Percentiles rank a stretch among this genome's conserved stretches.
These are phyloP conservation scores for Parastagonospora avenae DNA, from an alignment of 2,329 filamentous ascomycete species.

Conservation along the genomic window DNA sequence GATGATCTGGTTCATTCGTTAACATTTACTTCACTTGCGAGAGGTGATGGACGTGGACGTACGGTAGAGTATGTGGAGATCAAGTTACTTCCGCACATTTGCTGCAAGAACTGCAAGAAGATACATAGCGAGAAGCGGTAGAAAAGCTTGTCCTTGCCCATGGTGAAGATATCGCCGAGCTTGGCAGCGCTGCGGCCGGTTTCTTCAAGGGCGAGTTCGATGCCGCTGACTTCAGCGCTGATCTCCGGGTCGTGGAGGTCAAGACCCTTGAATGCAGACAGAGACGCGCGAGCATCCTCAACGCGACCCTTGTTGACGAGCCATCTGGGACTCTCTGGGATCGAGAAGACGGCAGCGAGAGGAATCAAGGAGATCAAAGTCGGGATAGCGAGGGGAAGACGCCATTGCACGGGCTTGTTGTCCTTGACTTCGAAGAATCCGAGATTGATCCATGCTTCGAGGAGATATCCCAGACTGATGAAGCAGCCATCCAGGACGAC, in stretches of 20 bases:
- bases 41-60: conserved; percentile 57
- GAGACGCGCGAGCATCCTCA: conserved; percentile 63
- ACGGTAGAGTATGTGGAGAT: conserved; percentile 56
- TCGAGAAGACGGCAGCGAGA: conserved; percentile 65
- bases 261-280: conserved; percentile 50
- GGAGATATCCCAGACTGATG: conserved; percentile 52
- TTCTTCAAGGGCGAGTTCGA: conserved; percentile 55
- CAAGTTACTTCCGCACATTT: conserved; percentile 57
- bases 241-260: conserved; percentile 58
- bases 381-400: conserved; percentile 71
- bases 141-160: conserved; percentile 69
- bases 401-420: conserved; percentile 64
- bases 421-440: conserved; percentile 63
- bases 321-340: conserved; percentile 73
- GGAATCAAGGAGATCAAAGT: conserved; percentile 62
- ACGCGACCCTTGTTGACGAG: conserved; percentile 69
- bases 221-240: conserved; percentile 67
- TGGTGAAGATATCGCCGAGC: conserved; percentile 60
- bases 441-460: conserved; percentile 57
- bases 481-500: conserved; percentile 54
- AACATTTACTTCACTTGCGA: no score
- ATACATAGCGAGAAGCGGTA: conserved; percentile 60
- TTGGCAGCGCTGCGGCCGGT: conserved; percentile 64
- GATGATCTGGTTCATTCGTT: conserved; percentile 40
- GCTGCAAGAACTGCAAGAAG: conserved; percentile 57